These are phyloP conservation scores for Capronia epimyces DNA, from an alignment of 2,329 filamentous ascomycete genomes.

Conservation along the genomic window DNA sequence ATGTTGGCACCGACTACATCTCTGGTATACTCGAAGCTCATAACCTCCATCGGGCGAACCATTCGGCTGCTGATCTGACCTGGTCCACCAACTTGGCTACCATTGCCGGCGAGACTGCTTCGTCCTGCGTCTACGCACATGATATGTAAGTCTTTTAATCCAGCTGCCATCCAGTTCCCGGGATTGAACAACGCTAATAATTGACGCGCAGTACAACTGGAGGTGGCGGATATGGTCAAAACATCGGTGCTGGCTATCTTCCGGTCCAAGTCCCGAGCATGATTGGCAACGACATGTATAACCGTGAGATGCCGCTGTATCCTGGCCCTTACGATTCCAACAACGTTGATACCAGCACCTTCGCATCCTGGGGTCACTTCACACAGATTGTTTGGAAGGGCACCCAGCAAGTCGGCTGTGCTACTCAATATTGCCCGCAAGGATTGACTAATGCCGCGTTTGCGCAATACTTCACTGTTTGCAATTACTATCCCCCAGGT, in stretches of 20 bases:
- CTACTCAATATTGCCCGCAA: slow-evolving; percentile 42
- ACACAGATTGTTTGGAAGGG: slow-evolving; percentile 66
- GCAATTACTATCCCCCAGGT: slow-evolving; percentile 68
- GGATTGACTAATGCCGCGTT: slow-evolving; percentile 39
- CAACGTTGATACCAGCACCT: slow-evolving; percentile 56
- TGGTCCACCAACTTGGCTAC: slow-evolving; percentile 62
- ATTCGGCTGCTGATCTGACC: slow-evolving; percentile 59
- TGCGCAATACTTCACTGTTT: slow-evolving; percentile 66
- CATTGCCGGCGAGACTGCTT: slow-evolving; percentile 60
- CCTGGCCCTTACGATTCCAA: slow-evolving; percentile 52
- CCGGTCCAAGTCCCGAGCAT: slow-evolving; percentile 56
- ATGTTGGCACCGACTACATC: slow-evolving; percentile 23
- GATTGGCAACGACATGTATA: slow-evolving; percentile 83
- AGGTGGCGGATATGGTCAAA: slow-evolving; percentile 73
- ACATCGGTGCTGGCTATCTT: slow-evolving; percentile 67
- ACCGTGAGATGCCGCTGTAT: slow-evolving; percentile 61
- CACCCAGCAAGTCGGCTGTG: slow-evolving; percentile 60
- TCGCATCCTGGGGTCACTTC: slow-evolving; percentile 67
- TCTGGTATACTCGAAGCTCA: slow-evolving; percentile 58
- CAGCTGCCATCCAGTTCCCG: background rate
- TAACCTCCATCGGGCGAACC: slow-evolving; percentile 79
- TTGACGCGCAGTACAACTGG: slow-evolving; percentile 30
- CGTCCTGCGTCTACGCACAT: slow-evolving; percentile 66
- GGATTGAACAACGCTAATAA: slow-evolving; percentile 30
- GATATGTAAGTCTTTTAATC: slow-evolving; percentile 57